These are phyloP conservation scores for Suhomyces panamericanus DNA, from an alignment of 1,139 yeast species.

Conservation along the genomic window DNA sequence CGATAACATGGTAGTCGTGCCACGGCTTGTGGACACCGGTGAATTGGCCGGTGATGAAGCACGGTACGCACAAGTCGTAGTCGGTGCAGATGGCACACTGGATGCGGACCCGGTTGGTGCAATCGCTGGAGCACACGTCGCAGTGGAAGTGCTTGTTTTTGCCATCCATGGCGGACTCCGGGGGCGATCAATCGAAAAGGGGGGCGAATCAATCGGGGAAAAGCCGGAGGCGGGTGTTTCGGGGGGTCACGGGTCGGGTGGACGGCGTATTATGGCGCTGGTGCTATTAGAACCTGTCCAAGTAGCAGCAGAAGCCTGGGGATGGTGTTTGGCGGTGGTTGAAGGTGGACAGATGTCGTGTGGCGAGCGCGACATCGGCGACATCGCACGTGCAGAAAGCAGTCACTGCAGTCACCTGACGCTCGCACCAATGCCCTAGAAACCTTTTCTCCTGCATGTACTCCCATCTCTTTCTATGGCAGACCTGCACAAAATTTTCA, in stretches of 20 bases:
- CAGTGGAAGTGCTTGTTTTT: constrained; percentile 70
- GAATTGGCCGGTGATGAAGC: constrained; percentile 81
- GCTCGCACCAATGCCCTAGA: too few species aligned
- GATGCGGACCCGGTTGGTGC: constrained; percentile 87
- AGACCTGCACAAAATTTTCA: constrained; percentile 14
- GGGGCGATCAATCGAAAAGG: constrained; percentile 8
- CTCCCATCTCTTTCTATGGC: neutral
- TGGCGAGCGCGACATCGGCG: constrained; percentile 1
- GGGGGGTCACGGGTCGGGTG: neutral
- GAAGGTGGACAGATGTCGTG: constrained; percentile 10
- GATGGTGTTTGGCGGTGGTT: neutral
- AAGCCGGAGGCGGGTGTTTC: neutral
- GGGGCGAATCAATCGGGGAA: constrained; percentile 6
- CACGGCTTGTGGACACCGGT: constrained; percentile 90
- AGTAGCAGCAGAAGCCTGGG: neutral
- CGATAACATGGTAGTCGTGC: constrained; percentile 90
- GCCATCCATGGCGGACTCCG: constrained; percentile 16
- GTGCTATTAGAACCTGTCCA: constrained; percentile 1
- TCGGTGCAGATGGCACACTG: constrained; percentile 91
- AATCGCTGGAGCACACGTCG: constrained; percentile 92
- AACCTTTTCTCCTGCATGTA: too few species aligned
- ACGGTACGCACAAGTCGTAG: constrained; percentile 94
- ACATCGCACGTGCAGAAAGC: neutral
- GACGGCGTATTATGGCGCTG: neutral
- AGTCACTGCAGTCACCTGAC: neutral